Base-by-base conservation (phyloP, 345 rosid species). In the Kandelia obovata region DNA sequence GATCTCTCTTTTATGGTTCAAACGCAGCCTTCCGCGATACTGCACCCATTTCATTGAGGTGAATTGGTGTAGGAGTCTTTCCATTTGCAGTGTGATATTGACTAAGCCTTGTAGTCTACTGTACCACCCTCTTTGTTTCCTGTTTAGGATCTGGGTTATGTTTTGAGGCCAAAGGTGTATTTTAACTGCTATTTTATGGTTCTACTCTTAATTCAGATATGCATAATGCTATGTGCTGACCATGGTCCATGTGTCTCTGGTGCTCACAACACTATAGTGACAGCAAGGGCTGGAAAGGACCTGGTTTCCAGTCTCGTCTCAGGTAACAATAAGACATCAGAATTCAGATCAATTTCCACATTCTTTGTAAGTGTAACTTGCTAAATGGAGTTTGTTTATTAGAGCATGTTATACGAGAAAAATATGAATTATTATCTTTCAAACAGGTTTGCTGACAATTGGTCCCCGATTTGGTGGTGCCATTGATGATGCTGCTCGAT, bases 381-480 rank as follows among this genome's bases (percentile, higher is more conserved):
- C 20, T 32, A 2, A 53, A 8, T 34, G 26, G 32, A 26, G 57
- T 58, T 25, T 8, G 43, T n/a, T 72, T 66, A 13, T 27, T 13
- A 19, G 62, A 43, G 52, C 68, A 31, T 20, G 56, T 62, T 26
- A 7, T 20, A 27, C 7, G 35, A 58, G 27, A 32, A 23, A 58
- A 63, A 26, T 37, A 58, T 71, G 65, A 73, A 51, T 62, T 25
- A 53, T 62, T 77, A 52, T 64, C 66, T 74, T 58, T 69, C 67
- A 28, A 66, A 77, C 88, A 90, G 98, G 99, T 78, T 83, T 95
- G 83, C 83, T 95, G 51, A 95, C 97, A 17, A 92, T 95, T 68
- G 99, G 99, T 70, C 99, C 97, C 5, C 87, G 97, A 81, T 95
- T 95, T 74, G 99, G 97, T 78, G 97, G 97, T 75, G 99, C 99